Base-by-base conservation (phyloP, 1,284 basidiomycete species). In the Ceratobasidium sp. region DNA sequence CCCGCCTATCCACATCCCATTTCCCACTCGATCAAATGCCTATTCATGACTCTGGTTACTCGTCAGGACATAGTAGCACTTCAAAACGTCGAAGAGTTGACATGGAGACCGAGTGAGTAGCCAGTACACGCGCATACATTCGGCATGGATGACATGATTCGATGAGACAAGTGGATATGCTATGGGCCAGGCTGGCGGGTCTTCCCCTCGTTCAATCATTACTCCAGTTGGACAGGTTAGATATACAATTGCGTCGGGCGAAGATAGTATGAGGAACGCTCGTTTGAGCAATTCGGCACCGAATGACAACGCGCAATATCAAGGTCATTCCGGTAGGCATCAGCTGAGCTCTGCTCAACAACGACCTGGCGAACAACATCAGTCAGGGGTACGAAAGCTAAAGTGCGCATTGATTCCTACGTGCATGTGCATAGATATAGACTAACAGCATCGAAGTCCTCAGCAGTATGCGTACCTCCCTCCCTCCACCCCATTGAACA, bases 81-180 rank as follows among this genome's bases (percentile, higher is more conserved):
- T 49, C 66, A 4, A 70, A 70, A 38, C 66, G 66, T 18, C 54
- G 66, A 6, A 16, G 66, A 2, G n/a, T 70, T 23, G 66, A 70
- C n/a, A 30, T 32, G 9, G 66, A 23, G 28, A 18, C 32, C 38
- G 23, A 30, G 66, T 70, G 47, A 70, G 66, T 35, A 35, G 16
- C 3, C 18, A 50, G 5, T 49, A 8, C 38, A 28, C 28, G 50
- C 66, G 66, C 66, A 70, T 70, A 70, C 50, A 70, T 58, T 47
- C 66, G 43, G 13, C 30, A 52, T 59, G 47, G 2, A 14, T 66
- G 14, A 30, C n/a, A 9, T 66, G 32, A 50, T 66, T 26, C 5
- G 47, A 9, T n/a, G 55, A 28, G 18, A 35, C 11, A 44, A 69
- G 9, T 28, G 32, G 46, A 9, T 49, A 49, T 11, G 26, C 18